Percentiles rank a stretch among this genome's conserved stretches.
Conservation (phyloP, 331 rosid genomes). For the Acacia pycnantha region DNA sequence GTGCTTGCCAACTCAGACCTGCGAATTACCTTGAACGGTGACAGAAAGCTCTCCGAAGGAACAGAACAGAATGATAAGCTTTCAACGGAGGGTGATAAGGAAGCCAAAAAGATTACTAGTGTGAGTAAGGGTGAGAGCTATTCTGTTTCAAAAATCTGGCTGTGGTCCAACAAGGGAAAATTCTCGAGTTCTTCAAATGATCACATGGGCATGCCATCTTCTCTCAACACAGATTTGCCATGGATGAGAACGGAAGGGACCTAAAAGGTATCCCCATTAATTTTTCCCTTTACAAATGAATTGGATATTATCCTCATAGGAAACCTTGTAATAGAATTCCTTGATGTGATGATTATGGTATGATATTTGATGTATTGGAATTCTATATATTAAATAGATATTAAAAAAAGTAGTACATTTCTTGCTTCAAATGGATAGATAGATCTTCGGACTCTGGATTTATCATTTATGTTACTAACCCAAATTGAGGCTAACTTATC, state of each 20-base stretch:
- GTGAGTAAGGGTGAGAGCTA: conserved; percentile 93
- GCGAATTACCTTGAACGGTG: conserved; percentile 58
- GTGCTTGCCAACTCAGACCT: conserved; percentile 76
- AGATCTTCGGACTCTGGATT: conserved; percentile 32
- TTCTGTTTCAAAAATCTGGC: conserved; percentile 97
- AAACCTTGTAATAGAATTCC: conserved; percentile 31
- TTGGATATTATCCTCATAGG: conserved; percentile 38
- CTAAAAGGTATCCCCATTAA: conserved; percentile 51
- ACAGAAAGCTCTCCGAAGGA: conserved; percentile 37
- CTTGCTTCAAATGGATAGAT: conserved; percentile 23
- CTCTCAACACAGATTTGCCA: conserved; percentile 64
- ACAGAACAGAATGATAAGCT: conserved; percentile 41
- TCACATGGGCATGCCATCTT: conserved; percentile 67
- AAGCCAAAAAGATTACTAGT: conserved; percentile 77
- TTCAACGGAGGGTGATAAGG: conserved; percentile 60
- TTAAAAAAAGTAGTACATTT: conserved; percentile 20
- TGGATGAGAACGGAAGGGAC: conserved; percentile 65
- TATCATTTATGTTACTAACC: conserved; percentile 15
- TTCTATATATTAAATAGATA: conserved; percentile 28
- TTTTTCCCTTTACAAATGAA: conserved; percentile 29
- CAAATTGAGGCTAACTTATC: not conserved
- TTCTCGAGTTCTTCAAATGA: conserved; percentile 57
- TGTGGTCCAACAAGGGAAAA: conserved; percentile 89
- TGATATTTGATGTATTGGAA: conserved; percentile 35
- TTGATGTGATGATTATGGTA: conserved; percentile 43